Evolutionary conservation across 345 rosid genomes (phyloP).

Genomic region (Durio zibethinus): DNA sequence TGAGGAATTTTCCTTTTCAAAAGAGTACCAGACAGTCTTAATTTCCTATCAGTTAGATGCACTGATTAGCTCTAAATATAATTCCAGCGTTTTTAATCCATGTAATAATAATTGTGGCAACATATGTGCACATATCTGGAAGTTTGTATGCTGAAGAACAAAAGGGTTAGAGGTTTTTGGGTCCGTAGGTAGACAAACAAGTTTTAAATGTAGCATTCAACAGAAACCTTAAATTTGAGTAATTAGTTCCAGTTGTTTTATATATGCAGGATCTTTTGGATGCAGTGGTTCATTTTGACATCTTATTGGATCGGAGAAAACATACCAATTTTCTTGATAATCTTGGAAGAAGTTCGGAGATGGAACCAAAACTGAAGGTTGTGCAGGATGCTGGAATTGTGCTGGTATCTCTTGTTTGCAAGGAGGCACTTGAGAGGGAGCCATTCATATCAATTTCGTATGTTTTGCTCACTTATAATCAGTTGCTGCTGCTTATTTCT

Average conservation of each 20-base stretch:
- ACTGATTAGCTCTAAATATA: not conserved
- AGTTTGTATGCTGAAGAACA: too few species aligned
- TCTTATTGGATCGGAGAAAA: conserved; percentile 58
- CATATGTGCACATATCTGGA: too few species aligned
- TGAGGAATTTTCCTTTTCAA: not conserved
- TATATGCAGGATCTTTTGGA: conserved; percentile 63
- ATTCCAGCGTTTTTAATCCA: too few species aligned
- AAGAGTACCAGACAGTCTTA: not conserved
- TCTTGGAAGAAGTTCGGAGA: too few species aligned
- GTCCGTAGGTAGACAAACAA: too few species aligned
- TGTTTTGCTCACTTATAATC: conserved; percentile 23
- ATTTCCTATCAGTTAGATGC: not conserved
- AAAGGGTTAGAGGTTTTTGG: too few species aligned
- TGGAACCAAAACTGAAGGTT: too few species aligned
- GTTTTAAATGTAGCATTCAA: not conserved
- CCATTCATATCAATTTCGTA: conserved; percentile 66
- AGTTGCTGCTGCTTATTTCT: conserved; percentile 11
- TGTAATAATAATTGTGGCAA: too few species aligned
- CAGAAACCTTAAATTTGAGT: not conserved
- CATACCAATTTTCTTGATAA: too few species aligned
- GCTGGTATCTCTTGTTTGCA: conserved; percentile 62
- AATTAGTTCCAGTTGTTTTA: not conserved
- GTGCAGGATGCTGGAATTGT: too few species aligned
- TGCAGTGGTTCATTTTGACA: conserved; percentile 69
- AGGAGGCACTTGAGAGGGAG: conserved; percentile 66